Evolutionary conservation across 176 grass and related monocot species (phyloP), one percentile per base, ranked within the genome.

Genomic region (Bothriochloa decipiens): DNA sequence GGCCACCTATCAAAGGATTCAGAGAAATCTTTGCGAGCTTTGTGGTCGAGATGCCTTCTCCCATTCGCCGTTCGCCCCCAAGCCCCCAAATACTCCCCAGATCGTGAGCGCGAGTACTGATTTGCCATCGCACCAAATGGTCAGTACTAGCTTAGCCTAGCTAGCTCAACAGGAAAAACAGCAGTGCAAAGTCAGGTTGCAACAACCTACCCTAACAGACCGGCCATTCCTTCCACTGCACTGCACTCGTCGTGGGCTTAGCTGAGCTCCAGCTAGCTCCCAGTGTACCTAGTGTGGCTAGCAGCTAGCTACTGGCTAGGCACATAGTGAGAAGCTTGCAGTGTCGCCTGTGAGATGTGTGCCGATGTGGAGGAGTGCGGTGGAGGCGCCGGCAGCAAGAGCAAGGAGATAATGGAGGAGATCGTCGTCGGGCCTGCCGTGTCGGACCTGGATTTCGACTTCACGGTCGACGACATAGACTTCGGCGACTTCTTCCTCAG

Each of bases 401-500:
- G 1, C 55, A 60, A 60, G 8, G 77, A 57, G 71, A 46, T n/a
- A n/a, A n/a, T 40, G 52, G 71, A 79, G 20, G 84, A 5, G 70
- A 74, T 42, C 16, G 23, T 36, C 26, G 23, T 26, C 58, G 41
- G 14, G 52, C 42, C 42, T 3, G 46, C 9, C 7, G 40, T 52
- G 43, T 69, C 80, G 4, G 76, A 83, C 64, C 85, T 88, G 13
- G 87, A 89, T 65, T 94, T 94, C 45, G 87, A 87, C 65, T 97
- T 97, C 91, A 83, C 84, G 14, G 53, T 84, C 25, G 92, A 88
- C 17, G 93, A 93, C 33, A 95, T 98, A 89, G 90, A 93, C 86
- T 98, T 98, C 41, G 87, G 86, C 16, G 96, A 98, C 68, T 84
- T 98, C 83, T 98, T 95, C 86, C 36, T 91, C 39, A 83, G 88